These are phyloP conservation scores for Casuarina cunninghamiana DNA, from an alignment of 306 rosid genomes.

Conservation along the genomic window DNA sequence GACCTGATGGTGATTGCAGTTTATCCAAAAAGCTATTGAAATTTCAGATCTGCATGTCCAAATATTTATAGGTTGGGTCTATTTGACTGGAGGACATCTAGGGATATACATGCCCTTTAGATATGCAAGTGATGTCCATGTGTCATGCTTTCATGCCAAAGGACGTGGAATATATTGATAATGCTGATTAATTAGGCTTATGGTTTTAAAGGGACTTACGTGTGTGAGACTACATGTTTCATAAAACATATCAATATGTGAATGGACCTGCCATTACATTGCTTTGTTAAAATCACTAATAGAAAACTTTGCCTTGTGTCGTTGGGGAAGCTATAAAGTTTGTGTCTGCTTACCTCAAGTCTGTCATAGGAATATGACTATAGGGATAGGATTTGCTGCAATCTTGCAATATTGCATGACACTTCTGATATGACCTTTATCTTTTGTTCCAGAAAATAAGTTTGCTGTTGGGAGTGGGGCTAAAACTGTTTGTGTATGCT, in stretches of 20 bases:
- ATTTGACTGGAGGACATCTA: background rate
- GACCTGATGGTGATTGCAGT: background rate
- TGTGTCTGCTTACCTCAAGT: background rate
- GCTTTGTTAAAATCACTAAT: background rate
- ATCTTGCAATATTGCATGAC: conserved; percentile 8
- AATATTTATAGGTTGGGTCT: background rate
- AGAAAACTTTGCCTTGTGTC: background rate
- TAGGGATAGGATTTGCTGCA: background rate
- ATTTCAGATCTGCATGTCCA: background rate
- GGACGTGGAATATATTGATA: background rate
- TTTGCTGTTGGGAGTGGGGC: conserved; percentile 99
- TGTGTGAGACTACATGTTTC: background rate
- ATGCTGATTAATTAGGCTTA: background rate
- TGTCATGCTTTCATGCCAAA: background rate
- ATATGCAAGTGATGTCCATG: background rate
- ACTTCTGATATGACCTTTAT: conserved; percentile 31
- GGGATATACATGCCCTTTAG: background rate
- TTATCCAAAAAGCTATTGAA: background rate
- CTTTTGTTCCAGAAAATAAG: conserved; percentile 68
- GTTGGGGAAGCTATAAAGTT: background rate
- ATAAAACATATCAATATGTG: background rate
- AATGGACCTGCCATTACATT: background rate
- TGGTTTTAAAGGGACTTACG: background rate
- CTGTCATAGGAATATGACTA: background rate
- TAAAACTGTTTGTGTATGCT: conserved; percentile 90